Evolutionary conservation across 2,329 filamentous ascomycete genomes (phyloP), one percentile per base, ranked within the genome.

Genomic region (Venturiaceae sp.): DNA sequence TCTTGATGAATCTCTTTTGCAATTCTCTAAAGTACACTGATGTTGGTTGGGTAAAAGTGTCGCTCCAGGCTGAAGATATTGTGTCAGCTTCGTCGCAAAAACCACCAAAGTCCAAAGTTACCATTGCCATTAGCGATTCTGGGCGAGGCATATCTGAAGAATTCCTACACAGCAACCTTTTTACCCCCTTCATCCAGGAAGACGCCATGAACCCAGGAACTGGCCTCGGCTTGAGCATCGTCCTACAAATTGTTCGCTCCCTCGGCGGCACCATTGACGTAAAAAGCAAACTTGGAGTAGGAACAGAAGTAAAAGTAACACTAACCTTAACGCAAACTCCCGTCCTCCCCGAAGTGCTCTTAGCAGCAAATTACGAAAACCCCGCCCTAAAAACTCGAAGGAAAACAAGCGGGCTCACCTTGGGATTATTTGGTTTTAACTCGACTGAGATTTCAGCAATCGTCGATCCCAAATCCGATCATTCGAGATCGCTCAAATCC

Each of bases 21-120:
- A 85, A 85, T 63, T 77, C 83, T 0, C 72, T 85, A 64, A 86
- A 85, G 65, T 86, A 84, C 59, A 85, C 82, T 0, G 72, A 75
- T 2, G 65, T 69, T 0, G 82, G 82, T 3, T 78, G 72, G 56
- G 75, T 85, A 1, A 72, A 74, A 7, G 69, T 81, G 3, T 56
- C 53, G 13, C n/a, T 56, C 7, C 34, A 56, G 36, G 34, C 33
- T 3, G 36, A 58, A 14, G 52, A 56, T 32, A 37, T 37, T 16
- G 8, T 33, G 50, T 50, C 44, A 13, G 21, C 44, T 23, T 26
- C 44, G 7, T n/a, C 4, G 36, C 33, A 26, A 5, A 33, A 44
- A 14, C 19, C 23, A 16, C 28, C 23, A 5, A 19, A 19, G 16
- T 41, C 44, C n/a, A 54, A 63, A 28, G 37, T 63, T 26, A 59